These are phyloP conservation scores for Fusarium sororula DNA, from an alignment of 2,329 filamentous ascomycete genomes.

Conservation along the genomic window DNA sequence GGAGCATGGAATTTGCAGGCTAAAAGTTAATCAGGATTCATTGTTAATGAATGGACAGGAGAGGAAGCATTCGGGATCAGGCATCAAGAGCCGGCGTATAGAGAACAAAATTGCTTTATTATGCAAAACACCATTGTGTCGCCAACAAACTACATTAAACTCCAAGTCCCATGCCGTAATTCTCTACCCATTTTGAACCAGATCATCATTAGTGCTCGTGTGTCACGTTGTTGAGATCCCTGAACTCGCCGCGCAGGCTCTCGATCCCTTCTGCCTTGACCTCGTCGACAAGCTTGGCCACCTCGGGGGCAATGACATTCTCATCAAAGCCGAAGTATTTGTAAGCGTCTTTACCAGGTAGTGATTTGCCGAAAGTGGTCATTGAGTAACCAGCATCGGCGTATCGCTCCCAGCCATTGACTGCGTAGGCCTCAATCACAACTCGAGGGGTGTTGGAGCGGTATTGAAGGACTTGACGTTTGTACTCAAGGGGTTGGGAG, in stretches of 20 bases:
- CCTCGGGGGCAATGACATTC: slow-evolving; percentile 50
- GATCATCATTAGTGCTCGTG: slow-evolving; percentile 28
- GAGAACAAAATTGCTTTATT: slow-evolving; percentile 14
- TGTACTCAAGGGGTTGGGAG: slow-evolving; percentile 54
- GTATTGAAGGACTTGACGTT: slow-evolving; percentile 54
- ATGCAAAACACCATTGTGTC: slow-evolving; percentile 7
- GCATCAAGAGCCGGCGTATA: background rate
- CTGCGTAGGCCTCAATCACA: slow-evolving; percentile 68
- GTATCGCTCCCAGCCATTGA: slow-evolving; percentile 68
- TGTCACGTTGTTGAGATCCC: slow-evolving; percentile 41
- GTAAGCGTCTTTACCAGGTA: slow-evolving; percentile 64
- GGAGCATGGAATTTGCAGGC: background rate
- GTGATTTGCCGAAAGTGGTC: slow-evolving; percentile 63
- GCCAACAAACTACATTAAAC: slow-evolving; percentile 8
- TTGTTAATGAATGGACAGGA: background rate
- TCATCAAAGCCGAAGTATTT: slow-evolving; percentile 65
- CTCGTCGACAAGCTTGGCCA: slow-evolving; percentile 46
- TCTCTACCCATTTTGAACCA: slow-evolving; percentile 5
- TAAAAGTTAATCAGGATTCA: background rate
- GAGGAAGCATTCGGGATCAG: background rate
- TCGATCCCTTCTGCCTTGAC: slow-evolving; percentile 45
- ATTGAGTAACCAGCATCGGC: slow-evolving; percentile 65
- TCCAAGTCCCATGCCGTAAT: slow-evolving; percentile 5
- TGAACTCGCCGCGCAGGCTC: slow-evolving; percentile 45
- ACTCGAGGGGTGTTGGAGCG: slow-evolving; percentile 58